Conservation (phyloP, 345 rosid species). For the Pistacia integerrima region DNA sequence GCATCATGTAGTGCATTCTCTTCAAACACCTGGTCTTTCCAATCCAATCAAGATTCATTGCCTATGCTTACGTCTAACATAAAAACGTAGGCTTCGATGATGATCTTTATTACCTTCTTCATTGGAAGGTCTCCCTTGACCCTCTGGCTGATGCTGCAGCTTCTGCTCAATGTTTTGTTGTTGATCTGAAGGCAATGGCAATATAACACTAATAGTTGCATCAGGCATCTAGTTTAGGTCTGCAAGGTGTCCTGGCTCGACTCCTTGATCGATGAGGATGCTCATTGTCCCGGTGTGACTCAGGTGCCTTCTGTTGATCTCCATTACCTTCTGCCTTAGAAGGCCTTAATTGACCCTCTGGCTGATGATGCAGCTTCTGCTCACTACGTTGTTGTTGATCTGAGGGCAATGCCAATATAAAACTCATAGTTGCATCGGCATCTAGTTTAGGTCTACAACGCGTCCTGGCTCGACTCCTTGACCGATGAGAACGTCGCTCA, state of each 20-base stretch:
- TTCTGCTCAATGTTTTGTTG: neutral
- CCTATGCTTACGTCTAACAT: neutral
- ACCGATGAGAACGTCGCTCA: no score
- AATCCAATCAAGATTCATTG: neutral
- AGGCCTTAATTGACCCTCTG: neutral
- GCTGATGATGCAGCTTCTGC: neutral
- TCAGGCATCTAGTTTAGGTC: neutral
- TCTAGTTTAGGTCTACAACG: no score
- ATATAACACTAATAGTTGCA: neutral
- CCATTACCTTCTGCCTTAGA: neutral
- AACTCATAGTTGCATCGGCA: neutral
- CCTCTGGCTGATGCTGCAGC: neutral
- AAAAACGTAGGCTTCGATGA: neutral
- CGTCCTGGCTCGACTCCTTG: no score
- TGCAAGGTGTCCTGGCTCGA: no score
- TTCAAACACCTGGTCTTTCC: no score
- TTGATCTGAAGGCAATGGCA: neutral
- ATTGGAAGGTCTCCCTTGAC: slow-evolving; percentile 9
- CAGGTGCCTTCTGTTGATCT: neutral
- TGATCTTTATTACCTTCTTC: neutral
- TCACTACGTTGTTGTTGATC: neutral
- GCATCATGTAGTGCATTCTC: neutral
- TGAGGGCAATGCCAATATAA: neutral
- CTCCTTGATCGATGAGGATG: no score
- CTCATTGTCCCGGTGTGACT: no score